Percentiles rank a stretch among this genome's conserved stretches.
These are phyloP conservation scores for Zostera marina DNA, from an alignment of 116 monocot species.

Conservation along the genomic window DNA sequence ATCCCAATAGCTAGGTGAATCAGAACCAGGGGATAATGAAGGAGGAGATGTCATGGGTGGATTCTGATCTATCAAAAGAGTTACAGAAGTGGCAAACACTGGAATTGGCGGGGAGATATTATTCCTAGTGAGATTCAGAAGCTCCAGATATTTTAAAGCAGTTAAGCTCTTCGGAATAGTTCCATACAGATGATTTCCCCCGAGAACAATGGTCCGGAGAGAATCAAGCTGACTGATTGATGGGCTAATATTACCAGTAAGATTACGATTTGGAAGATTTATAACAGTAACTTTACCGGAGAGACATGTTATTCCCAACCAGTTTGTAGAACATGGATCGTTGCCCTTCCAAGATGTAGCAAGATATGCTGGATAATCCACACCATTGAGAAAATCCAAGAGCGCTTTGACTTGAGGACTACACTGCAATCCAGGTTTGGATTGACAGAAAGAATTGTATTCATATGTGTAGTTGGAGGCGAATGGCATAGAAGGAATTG, in stretches of 20 bases:
- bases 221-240: slow-evolving; percentile 32
- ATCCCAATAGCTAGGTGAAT: slow-evolving; percentile 1
- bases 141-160: slow-evolving; percentile 27
- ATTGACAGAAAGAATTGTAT: slow-evolving; percentile 55
- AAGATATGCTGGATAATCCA: slow-evolving; percentile 45
- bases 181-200: slow-evolving; percentile 50
- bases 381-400: slow-evolving; percentile 40
- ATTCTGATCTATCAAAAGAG: slow-evolving; percentile 33
- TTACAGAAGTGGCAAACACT: slow-evolving; percentile 32
- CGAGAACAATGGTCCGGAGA: slow-evolving; percentile 34
- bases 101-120: slow-evolving; percentile 65
- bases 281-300: slow-evolving; percentile 28
- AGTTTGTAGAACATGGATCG: slow-evolving; percentile 44
- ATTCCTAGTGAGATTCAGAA: slow-evolving; percentile 53
- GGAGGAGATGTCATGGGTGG: slow-evolving; percentile 22
- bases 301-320: slow-evolving; percentile 51
- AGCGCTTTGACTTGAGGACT: slow-evolving; percentile 37
- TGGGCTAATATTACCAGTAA: slow-evolving; percentile 66
- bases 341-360: slow-evolving; percentile 50
- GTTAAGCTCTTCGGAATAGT: slow-evolving; percentile 37
- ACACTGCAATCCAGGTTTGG: slow-evolving; percentile 37
- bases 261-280: slow-evolving; percentile 36
- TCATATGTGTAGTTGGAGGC: slow-evolving; percentile 27
- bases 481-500: slow-evolving; percentile 27
- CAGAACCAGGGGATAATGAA: neutral